Conservation (phyloP, 108 stramenopile species). For the Cyclotella atomus region DNA sequence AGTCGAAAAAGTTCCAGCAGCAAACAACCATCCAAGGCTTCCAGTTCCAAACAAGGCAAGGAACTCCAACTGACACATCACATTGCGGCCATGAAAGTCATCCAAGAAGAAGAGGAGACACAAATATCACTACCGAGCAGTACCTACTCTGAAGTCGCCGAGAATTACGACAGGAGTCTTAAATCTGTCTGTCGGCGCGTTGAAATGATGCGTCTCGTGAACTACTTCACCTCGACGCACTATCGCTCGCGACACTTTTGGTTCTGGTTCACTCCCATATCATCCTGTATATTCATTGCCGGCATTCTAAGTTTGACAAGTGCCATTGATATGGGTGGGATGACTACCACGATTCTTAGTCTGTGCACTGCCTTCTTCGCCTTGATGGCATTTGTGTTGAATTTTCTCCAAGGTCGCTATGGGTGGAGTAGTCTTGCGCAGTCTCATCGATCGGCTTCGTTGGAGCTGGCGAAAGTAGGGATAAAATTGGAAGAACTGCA, state of each 20-base stretch:
- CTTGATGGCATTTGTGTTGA: slow-evolving; percentile 20
- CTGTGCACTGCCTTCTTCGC: slow-evolving; percentile 19
- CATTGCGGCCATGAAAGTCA: not conserved
- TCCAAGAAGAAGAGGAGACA: not conserved
- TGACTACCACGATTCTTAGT: slow-evolving; percentile 10
- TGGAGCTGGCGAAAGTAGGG: slow-evolving; percentile 33
- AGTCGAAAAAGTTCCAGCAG: slow-evolving; percentile 1
- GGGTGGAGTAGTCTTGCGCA: slow-evolving; percentile 38
- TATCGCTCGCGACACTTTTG: slow-evolving; percentile 47
- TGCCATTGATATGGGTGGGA: slow-evolving; percentile 12
- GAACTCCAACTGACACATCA: not conserved
- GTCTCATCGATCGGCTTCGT: slow-evolving; percentile 18
- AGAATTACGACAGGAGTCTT: slow-evolving; percentile 30
- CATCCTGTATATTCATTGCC: slow-evolving; percentile 23
- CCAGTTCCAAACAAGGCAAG: not conserved
- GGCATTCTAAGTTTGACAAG: slow-evolving; percentile 31
- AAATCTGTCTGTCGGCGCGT: slow-evolving; percentile 18
- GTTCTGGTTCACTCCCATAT: slow-evolving; percentile 43
- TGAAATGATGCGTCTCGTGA: slow-evolving; percentile 38
- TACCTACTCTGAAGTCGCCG: slow-evolving; percentile 8
- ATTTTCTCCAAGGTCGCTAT: slow-evolving; percentile 25
- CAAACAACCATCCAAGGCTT: not conserved
- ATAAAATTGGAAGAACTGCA: slow-evolving; percentile 21
- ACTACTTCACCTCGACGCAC: slow-evolving; percentile 28
- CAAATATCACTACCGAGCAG: not conserved